phyloP scores from a whole-genome alignment of 192 early-diverging fungal genomes.

The Kickxella alabastrina region DNA sequence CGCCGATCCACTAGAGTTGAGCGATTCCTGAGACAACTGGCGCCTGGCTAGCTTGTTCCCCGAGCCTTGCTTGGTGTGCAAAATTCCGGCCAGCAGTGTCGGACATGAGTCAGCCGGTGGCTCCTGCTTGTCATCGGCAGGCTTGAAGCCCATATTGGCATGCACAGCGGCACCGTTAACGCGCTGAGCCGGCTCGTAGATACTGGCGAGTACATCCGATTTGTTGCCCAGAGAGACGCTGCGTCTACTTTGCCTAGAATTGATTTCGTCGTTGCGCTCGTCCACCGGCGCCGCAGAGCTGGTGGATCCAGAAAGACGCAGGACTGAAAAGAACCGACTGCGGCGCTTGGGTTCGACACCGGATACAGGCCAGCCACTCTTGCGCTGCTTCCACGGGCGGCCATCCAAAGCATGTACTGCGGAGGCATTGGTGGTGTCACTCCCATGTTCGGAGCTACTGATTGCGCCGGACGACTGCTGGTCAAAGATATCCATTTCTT shows the following conservation, averaged over 20 bases:
- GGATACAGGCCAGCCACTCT: neutral
- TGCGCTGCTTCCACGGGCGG: neutral
- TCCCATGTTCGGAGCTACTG: neutral
- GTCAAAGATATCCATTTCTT: neutral
- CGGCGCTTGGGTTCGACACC: constrained; percentile 26
- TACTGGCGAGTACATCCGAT: neutral
- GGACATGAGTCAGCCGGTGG: constrained; percentile 36
- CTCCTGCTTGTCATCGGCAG: constrained; percentile 14
- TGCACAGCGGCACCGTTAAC: neutral
- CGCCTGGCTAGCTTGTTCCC: constrained; percentile 1
- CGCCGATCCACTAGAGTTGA: neutral
- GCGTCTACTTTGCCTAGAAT: neutral
- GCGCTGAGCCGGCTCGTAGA: neutral
- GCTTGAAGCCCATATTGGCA: neutral
- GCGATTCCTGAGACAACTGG: constrained; percentile 9
- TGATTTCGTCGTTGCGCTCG: constrained; percentile 8
- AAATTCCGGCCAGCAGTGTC: constrained; percentile 9
- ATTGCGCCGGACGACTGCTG: neutral
- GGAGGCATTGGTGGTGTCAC: neutral
- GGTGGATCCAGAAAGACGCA: constrained; percentile 16
- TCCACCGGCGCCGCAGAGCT: neutral
- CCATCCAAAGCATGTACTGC: neutral
- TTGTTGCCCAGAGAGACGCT: constrained; percentile 38
- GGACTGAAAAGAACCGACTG: constrained; percentile 32
- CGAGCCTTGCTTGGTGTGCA: neutral